Evolutionary conservation across 257 asterid species (phyloP).

Genomic region (Agastache rugosa): DNA sequence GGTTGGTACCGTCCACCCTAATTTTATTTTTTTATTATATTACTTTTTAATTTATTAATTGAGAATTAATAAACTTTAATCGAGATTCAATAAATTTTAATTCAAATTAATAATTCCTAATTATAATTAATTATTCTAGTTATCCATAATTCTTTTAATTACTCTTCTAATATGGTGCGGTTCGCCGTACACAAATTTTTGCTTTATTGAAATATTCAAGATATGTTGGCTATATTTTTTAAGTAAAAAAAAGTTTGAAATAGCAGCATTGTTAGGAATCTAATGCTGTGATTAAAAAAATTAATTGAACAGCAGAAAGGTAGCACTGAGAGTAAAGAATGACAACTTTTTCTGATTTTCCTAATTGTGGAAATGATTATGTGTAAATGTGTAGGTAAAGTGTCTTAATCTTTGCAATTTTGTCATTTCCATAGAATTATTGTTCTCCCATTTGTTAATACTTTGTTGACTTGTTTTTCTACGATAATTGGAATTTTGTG

Average conservation of each 20-base stretch:
- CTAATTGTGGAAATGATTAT: conserved; percentile 28
- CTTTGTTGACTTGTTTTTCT: background rate
- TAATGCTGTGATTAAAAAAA: background rate
- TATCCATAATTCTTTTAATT: too few species aligned
- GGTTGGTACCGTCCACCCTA: too few species aligned
- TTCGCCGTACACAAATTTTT: too few species aligned
- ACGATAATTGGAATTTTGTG: background rate
- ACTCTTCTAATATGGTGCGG: too few species aligned
- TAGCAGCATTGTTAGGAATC: conserved; percentile 10
- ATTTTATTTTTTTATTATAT: too few species aligned
- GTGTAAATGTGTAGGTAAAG: conserved; percentile 4
- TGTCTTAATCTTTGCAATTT: conserved; percentile 11
- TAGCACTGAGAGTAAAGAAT: background rate
- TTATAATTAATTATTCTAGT: too few species aligned
- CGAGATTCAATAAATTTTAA: too few species aligned
- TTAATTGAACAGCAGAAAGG: background rate
- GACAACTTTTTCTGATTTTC: conserved; percentile 4
- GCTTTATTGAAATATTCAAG: too few species aligned
- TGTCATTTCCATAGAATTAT: background rate
- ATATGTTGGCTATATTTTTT: conserved; percentile 2
- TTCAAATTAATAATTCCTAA: too few species aligned
- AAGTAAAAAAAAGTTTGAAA: background rate
- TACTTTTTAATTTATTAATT: too few species aligned
- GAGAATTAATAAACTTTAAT: too few species aligned
- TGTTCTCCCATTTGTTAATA: background rate